A percentile compares a stretch with the other conserved stretches of the same genome.
phyloP scores from a whole-genome alignment of 768 basidiomycete genomes.

The Tulasnella calospora region DNA sequence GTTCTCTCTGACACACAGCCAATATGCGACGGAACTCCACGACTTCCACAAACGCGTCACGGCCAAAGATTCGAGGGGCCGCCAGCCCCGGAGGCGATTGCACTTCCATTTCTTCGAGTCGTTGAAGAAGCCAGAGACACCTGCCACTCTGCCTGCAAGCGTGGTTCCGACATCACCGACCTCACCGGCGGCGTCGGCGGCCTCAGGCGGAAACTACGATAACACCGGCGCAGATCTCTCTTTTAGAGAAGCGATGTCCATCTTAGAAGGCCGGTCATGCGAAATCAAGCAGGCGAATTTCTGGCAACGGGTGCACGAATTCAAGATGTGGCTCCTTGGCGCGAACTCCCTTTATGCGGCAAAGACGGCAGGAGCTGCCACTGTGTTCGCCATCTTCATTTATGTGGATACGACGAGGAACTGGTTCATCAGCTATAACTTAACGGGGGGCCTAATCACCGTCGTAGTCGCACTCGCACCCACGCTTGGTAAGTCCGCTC shows the following conservation, averaged over 20 bases:
- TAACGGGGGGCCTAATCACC: conserved; percentile 35
- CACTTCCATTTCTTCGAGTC: conserved; percentile 36
- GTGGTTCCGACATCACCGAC: background rate
- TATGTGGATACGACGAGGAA: conserved; percentile 31
- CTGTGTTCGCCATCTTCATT: conserved; percentile 34
- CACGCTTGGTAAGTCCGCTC: conserved; percentile 29
- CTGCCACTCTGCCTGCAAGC: conserved; percentile 6
- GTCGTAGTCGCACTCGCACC: conserved; percentile 36
- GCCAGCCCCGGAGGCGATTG: conserved; percentile 26
- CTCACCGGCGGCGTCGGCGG: background rate
- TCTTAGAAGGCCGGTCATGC: conserved; percentile 31
- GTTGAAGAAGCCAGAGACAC: conserved; percentile 1
- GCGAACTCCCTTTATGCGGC: conserved; percentile 32
- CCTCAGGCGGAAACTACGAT: conserved; percentile 8
- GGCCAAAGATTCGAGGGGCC: conserved; percentile 1
- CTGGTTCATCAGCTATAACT: conserved; percentile 34
- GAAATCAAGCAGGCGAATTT: conserved; percentile 16
- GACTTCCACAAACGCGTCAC: conserved; percentile 31
- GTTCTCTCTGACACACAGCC: conserved; percentile 22
- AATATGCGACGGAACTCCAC: conserved; percentile 32
- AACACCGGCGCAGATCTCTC: conserved; percentile 26
- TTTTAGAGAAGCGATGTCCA: conserved; percentile 34
- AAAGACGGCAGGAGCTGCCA: conserved; percentile 32
- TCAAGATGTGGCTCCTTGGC: conserved; percentile 29
- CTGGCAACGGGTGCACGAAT: conserved; percentile 26